Base-by-base conservation (phyloP, 305 asterid genomes). In the Caryopteris hybrid region DNA sequence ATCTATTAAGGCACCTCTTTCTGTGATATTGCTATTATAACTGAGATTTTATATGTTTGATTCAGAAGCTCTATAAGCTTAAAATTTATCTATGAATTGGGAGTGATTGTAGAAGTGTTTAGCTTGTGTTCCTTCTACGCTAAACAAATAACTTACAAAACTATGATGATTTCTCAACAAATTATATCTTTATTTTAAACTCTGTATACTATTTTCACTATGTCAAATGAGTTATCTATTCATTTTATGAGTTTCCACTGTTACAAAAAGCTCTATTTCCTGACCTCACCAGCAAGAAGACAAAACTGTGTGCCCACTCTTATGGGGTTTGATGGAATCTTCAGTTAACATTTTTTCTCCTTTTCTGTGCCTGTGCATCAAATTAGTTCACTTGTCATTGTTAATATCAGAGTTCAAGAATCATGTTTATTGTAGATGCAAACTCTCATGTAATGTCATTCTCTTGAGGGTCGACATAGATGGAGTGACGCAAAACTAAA, bases 401-500 rank as follows among this genome's bases (percentile, higher is more conserved):
- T 33, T 65, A 18, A 8, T 13, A 8, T 13, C 12, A 22, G 5
- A 43, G 23, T 64, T 60, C 22, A 52, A 42, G 36, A 65, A n/a
- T 50, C 43, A 34, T 60, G 70, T 20, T 41, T 23, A 10, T 54
- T 65, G 36, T 48, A 48, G 59, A 31, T 22, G 50, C 52, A 8
- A 48, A 18, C 11, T n/a, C 13, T 38, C 31, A 13, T 48, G 50
- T 51, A 52, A 43, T 63, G 56, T 31, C 34, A 34, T 12, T 69
- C 54, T 43, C 21, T 38, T 39, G 61, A 33, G 22, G 41, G 52
- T 53, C 17, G 11, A 57, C 21, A 39, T 29, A 20, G 27, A 33
- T 60, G 66, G 47, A 53, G 55, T 59, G 45, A 41, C 54, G 52
- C 21, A 39, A 38, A 71, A 39, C 58, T 43, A 23, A 25, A 42